phyloP scores from a whole-genome alignment of 75 land plant species.

The Cryptomeria japonica region DNA sequence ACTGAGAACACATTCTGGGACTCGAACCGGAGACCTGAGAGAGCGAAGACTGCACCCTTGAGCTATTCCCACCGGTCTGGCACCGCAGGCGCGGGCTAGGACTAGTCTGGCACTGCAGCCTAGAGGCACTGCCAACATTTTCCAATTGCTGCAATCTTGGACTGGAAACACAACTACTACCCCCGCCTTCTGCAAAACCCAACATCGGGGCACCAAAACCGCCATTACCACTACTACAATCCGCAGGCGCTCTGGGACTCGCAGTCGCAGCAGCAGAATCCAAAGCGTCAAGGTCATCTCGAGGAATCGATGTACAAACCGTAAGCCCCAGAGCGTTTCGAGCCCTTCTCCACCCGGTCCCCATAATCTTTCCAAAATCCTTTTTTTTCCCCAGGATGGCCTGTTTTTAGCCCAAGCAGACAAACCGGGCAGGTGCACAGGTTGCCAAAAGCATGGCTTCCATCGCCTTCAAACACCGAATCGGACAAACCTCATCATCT shows the following conservation, averaged over 20 bases:
- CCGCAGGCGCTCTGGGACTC: not conserved
- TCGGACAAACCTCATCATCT: conserved; percentile 7
- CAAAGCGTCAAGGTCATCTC: conserved; percentile 4
- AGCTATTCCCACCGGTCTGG: conserved; percentile 12
- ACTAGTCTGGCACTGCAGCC: conserved; percentile 26
- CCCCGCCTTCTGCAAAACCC: not conserved
- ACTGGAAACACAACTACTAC: not conserved
- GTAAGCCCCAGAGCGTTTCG: conserved; percentile 30
- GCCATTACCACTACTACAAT: not conserved
- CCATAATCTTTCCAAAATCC: conserved; percentile 24
- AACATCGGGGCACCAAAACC: not conserved
- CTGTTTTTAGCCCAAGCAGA: not conserved
- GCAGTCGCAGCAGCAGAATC: not conserved
- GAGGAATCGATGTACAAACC: conserved; percentile 37
- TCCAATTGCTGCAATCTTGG: conserved; percentile 10
- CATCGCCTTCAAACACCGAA: conserved; percentile 14
- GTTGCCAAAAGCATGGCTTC: conserved; percentile 9
- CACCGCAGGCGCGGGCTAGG: conserved; percentile 29
- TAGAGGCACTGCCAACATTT: conserved; percentile 24
- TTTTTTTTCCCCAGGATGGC: not conserved
- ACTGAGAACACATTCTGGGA: conserved; percentile 11
- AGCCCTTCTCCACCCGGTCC: conserved; percentile 75
- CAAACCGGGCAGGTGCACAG: not conserved
- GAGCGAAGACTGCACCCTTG: not conserved
- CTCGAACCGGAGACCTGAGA: conserved; percentile 6